A percentile compares a stretch with the other conserved stretches of the same genome.
These are phyloP conservation scores for Trametes cubensis DNA, from an alignment of 768 basidiomycete genomes.

Conservation along the genomic window DNA sequence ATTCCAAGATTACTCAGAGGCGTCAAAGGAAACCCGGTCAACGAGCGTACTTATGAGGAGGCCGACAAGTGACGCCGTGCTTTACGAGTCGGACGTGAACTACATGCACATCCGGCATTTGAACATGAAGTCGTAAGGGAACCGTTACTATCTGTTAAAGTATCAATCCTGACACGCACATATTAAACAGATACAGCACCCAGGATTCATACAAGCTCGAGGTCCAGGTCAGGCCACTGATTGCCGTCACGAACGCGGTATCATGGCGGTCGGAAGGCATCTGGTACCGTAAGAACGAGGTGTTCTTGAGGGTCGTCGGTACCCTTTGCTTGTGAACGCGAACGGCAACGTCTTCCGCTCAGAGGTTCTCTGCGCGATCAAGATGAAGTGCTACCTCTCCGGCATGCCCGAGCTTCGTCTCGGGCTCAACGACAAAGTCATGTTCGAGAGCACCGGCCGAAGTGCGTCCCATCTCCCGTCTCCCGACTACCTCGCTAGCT, in stretches of 20 bases:
- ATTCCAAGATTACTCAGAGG: too few species aligned
- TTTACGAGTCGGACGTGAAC: too few species aligned
- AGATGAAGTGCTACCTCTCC: conserved; percentile 99
- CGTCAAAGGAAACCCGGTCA: too few species aligned
- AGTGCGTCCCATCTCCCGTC: conserved; percentile 53
- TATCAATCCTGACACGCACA: too few species aligned
- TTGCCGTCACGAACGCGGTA: conserved; percentile 97
- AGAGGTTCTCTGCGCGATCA: conserved; percentile 97
- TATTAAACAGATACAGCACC: conserved; percentile 93
- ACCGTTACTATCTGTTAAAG: too few species aligned
- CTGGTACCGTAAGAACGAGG: conserved; percentile 97
- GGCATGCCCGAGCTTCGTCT: conserved; percentile 99
- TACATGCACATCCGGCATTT: too few species aligned
- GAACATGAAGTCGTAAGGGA: too few species aligned
- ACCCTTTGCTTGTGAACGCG: conserved; percentile 94
- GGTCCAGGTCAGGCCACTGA: conserved; percentile 87
- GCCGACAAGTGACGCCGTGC: too few species aligned
- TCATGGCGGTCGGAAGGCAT: conserved; percentile 99
- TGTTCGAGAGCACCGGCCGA: conserved; percentile 97
- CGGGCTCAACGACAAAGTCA: conserved; percentile 98
- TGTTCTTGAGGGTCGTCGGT: conserved; percentile 98
- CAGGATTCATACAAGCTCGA: conserved; percentile 98
- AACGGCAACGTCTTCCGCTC: conserved; percentile 96
- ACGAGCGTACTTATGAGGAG: too few species aligned
- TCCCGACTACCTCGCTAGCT: not conserved